Base-by-base conservation (phyloP, 129 eudicot genomes). In the Sambucus nigra region DNA sequence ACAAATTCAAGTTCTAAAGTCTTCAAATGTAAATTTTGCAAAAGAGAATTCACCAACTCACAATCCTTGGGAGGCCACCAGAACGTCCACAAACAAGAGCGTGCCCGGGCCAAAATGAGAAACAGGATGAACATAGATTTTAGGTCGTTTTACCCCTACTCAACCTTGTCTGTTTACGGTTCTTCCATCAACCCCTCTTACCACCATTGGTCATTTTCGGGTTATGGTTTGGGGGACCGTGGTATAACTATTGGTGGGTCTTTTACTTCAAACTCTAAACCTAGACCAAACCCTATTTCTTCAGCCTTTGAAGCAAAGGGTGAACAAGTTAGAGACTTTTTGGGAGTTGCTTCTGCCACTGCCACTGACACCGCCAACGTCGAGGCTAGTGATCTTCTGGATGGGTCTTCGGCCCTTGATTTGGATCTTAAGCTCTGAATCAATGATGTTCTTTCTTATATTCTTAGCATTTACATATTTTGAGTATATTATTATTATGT, bases 21-120 rank as follows among this genome's bases (percentile, higher is more conserved):
- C 64, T 83, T 83, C 53, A 44, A 81, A 4, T 83, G 94, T 58
- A 79, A 54, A 28, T 83, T 72, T 3, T 83, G 94, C 58, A 54
- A 64, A 59, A 69, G 87, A 50, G 80, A 69, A 62, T 83, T 83
- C 57, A 76, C 87, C 22, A 83, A 83, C 26, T 79, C 94, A 19
- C 94, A 83, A 28, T 87, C 94, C 5, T 40, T 83, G 9, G 94
- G 94, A 10, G 94, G 94, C 42, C 94, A 83, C 66, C 94, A 83
- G 22, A 83, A 83, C 17, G 94, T 87, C 7, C 94, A 83, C 47
- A 83, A 83, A 29, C 94, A 79, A 49, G 87, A 75, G 74, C 56
- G 94, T 5, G 80, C 80, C 12, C 47, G 65, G 10, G 81, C 80
- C 9, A 83, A 83, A 47, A 63, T 81, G 57, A 75, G 76, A 13